These are phyloP conservation scores for Mimosa bimucronata DNA, from an alignment of 306 rosid genomes.

Conservation along the genomic window DNA sequence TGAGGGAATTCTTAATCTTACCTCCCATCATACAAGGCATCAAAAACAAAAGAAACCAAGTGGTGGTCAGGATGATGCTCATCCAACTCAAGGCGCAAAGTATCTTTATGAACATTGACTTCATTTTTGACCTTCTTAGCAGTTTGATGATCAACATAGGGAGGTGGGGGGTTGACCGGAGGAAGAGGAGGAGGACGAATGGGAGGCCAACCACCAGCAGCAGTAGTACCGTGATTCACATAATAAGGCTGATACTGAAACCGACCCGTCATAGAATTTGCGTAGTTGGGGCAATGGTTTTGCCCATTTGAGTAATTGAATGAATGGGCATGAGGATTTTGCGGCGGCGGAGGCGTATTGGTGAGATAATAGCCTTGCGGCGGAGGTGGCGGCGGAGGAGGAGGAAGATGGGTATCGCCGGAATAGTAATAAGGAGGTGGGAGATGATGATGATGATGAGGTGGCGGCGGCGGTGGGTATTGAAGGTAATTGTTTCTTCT, in stretches of 20 bases:
- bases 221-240: conserved; percentile 53
- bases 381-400: conserved; percentile 29
- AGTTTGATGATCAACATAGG: conserved; percentile 71
- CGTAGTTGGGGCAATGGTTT: conserved; percentile 38
- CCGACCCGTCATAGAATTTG: conserved; percentile 44
- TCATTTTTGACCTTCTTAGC: conserved; percentile 81
- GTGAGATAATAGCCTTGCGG: conserved; percentile 29
- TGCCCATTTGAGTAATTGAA: conserved; percentile 49
- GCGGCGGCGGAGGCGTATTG: conserved; percentile 32
- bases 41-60: conserved; percentile 79
- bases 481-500: conserved; percentile 48
- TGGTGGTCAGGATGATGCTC: conserved; percentile 65
- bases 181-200: conserved; percentile 47
- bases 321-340: conserved; percentile 39
- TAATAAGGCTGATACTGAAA: conserved; percentile 46
- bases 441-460: conserved; percentile 27
- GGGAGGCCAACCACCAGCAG: conserved; percentile 54
- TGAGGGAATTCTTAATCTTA: conserved; percentile 20
- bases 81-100: conserved; percentile 63
- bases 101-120: conserved; percentile 81
- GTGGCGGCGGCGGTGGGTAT: conserved; percentile 39
- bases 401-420: conserved; percentile 28
- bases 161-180: conserved; percentile 47
- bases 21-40: conserved; percentile 86
- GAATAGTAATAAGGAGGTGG: conserved; percentile 42